Evolutionary conservation across 1,284 basidiomycete species (phyloP).

Genomic region (Puccinia brachypodii): DNA sequence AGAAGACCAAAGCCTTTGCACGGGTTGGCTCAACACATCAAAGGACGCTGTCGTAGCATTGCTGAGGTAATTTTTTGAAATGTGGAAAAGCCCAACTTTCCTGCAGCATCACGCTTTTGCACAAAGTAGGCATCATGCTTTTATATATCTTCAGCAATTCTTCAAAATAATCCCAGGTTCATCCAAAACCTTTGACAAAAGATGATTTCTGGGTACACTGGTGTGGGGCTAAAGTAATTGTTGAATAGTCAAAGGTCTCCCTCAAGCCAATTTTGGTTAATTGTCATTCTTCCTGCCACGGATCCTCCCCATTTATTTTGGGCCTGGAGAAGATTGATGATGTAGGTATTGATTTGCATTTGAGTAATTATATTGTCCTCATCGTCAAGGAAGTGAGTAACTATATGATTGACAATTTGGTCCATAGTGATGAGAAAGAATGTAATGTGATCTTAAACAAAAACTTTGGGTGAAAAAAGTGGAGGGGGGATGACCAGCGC

Average conservation of each 20-base stretch:
- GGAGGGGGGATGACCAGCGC: no score
- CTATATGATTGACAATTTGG: no score
- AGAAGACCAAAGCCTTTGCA: slow-evolving; percentile 1
- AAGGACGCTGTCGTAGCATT: background rate
- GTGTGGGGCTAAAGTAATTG: background rate
- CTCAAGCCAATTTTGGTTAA: background rate
- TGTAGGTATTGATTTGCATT: no score
- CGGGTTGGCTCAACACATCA: background rate
- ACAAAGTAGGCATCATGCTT: slow-evolving; percentile 15
- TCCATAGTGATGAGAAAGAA: no score
- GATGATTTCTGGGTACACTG: background rate
- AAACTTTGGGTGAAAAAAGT: no score
- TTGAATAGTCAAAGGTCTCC: background rate
- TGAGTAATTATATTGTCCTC: no score
- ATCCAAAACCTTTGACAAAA: slow-evolving; percentile 7
- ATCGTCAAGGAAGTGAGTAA: no score
- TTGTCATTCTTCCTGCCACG: background rate
- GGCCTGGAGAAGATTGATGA: no score
- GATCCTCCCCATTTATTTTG: no score
- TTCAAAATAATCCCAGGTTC: background rate
- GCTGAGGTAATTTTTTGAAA: background rate
- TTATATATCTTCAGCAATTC: slow-evolving; percentile 18
- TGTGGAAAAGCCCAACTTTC: background rate
- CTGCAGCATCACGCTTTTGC: background rate
- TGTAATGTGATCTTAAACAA: no score